Percentiles rank a stretch among this genome's conserved stretches.
Evolutionary conservation across 176 grass and related monocot genomes (phyloP).

Genomic region (Aegilops bicornis): DNA sequence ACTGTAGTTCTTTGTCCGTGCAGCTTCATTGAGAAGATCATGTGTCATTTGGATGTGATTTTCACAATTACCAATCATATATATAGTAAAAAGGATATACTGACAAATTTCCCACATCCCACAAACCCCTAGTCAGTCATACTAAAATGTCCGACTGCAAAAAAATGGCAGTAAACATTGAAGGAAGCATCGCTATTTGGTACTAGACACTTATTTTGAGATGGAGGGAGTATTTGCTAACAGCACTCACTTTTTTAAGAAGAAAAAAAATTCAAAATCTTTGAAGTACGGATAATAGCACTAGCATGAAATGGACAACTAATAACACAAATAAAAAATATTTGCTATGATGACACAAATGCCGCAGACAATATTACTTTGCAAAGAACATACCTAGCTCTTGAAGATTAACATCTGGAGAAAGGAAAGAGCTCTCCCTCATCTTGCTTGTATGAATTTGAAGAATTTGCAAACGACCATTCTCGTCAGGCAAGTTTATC

Average conservation of each 20-base stretch:
- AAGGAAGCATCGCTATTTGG: background rate
- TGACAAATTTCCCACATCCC: constrained; percentile 3
- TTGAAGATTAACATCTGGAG: constrained; percentile 82
- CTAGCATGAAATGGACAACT: background rate
- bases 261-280: background rate
- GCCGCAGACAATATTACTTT: background rate
- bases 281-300: constrained; percentile 1
- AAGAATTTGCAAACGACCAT: constrained; percentile 97
- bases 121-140: constrained; percentile 12
- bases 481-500: constrained; percentile 97
- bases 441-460: constrained; percentile 99
- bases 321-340: constrained; percentile 10
- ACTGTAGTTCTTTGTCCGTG: constrained; percentile 94
- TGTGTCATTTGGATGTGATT: constrained; percentile 10
- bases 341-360: constrained; percentile 7
- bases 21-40: constrained; percentile 66
- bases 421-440: constrained; percentile 98
- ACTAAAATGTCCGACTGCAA: background rate
- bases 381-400: constrained; percentile 59
- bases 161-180: background rate
- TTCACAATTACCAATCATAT: constrained; percentile 17
- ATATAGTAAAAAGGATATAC: background rate
- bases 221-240: background rate
- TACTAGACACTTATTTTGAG: too few relatives aligned
- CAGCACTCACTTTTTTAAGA: background rate